These are phyloP conservation scores for Aspergillus sp. DNA, from an alignment of 2,329 filamentous ascomycete species.

Conservation along the genomic window DNA sequence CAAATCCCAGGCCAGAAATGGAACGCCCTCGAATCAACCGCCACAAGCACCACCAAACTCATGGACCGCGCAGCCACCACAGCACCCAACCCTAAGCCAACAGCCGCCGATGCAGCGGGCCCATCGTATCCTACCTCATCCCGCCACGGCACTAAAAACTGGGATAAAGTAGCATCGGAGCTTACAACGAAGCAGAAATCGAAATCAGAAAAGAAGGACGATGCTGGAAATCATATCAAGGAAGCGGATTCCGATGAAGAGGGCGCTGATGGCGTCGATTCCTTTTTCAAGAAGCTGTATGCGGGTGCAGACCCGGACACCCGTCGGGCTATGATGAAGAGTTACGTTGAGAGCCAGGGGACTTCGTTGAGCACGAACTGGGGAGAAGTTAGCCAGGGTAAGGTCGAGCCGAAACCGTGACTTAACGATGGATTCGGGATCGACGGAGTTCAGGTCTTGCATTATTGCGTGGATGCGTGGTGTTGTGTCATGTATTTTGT, in stretches of 20 bases:
- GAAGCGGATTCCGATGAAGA: conserved; percentile 44
- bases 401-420: conserved; percentile 47
- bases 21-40: conserved; percentile 48
- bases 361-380: conserved; percentile 90
- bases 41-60: conserved; percentile 16
- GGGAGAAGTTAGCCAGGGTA: conserved; percentile 65
- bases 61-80: conserved; percentile 12
- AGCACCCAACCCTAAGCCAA: conserved; percentile 4
- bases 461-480: not conserved
- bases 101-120: conserved; percentile 19
- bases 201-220: conserved; percentile 18
- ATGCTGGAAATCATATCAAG: conserved; percentile 47
- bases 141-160: conserved; percentile 73
- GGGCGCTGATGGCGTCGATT: conserved; percentile 57
- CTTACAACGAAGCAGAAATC: conserved; percentile 31
- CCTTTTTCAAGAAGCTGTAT: conserved; percentile 88
- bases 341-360: conserved; percentile 86
- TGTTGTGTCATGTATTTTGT: no score
- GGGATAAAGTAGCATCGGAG: conserved; percentile 66
- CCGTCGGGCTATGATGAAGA: conserved; percentile 94
- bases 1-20: conserved; percentile 58
- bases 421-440: not conserved
- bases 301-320: conserved; percentile 68
- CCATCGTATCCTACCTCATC: conserved; percentile 82
- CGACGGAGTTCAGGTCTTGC: not conserved